These are phyloP conservation scores for Boehmeria nivea DNA, from an alignment of 306 rosid species.

Conservation along the genomic window DNA sequence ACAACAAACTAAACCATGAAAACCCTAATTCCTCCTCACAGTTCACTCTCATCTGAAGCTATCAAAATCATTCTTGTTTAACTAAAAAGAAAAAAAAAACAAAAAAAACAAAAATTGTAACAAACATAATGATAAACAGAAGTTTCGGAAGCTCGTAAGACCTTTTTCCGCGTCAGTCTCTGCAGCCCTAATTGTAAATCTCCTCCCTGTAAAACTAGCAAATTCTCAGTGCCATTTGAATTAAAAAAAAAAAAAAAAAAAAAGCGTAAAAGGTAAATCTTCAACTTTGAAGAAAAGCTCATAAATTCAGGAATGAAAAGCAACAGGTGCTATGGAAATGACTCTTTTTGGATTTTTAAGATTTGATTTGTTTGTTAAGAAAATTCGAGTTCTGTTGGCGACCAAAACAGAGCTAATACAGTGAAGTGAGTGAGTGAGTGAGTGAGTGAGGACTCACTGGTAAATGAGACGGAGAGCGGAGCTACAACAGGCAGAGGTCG, in stretches of 20 bases:
- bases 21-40: conserved; percentile 3
- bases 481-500: conserved; percentile 24
- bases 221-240: conserved; percentile 1
- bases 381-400: not conserved
- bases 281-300: not conserved
- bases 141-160: conserved; percentile 10
- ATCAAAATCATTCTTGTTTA: too few relatives aligned
- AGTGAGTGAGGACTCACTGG: conserved; percentile 44
- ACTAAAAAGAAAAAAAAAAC: too few relatives aligned
- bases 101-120: too few relatives aligned
- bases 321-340: too few relatives aligned
- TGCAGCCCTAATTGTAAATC: conserved; percentile 47
- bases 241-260: not conserved
- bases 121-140: too few relatives aligned
- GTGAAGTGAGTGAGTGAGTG: not conserved
- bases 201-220: conserved; percentile 38
- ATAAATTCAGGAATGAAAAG: not conserved
- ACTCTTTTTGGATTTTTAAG: too few relatives aligned
- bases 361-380: too few relatives aligned
- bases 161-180: conserved; percentile 66
- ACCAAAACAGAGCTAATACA: too few relatives aligned
- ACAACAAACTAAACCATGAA: not conserved
- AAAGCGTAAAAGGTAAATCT: not conserved
- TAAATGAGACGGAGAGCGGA: conserved; percentile 38
- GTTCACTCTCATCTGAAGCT: conserved; percentile 8